Conservation (phyloP, 1,284 basidiomycete species). For the Apiotrichum veenhuisii region DNA sequence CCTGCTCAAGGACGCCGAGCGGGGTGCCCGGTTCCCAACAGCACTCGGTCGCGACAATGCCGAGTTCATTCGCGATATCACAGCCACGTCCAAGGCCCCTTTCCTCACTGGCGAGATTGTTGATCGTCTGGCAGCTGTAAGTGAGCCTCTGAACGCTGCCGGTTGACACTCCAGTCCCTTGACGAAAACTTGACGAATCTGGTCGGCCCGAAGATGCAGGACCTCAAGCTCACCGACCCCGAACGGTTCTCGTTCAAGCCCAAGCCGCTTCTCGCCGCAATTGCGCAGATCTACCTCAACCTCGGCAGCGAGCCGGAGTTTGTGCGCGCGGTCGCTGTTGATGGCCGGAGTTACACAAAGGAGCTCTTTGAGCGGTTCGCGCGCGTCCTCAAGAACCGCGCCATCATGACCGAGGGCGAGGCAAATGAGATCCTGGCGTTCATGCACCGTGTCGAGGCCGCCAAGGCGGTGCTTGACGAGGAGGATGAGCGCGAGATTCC, state of each 20-base stretch:
- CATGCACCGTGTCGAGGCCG: slow-evolving; percentile 77
- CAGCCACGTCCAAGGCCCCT: slow-evolving; percentile 81
- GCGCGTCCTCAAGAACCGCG: slow-evolving; percentile 62
- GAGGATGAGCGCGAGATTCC: slow-evolving; percentile 91
- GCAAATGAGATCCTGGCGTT: slow-evolving; percentile 70
- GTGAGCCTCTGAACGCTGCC: slow-evolving; percentile 6
- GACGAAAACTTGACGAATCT: slow-evolving; percentile 91
- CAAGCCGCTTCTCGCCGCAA: slow-evolving; percentile 73
- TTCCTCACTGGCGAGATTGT: slow-evolving; percentile 98
- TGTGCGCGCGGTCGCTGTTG: slow-evolving; percentile 81
- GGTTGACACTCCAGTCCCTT: slow-evolving; percentile 50
- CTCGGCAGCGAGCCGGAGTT: slow-evolving; percentile 76
- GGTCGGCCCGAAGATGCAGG: slow-evolving; percentile 68
- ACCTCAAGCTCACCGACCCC: slow-evolving; percentile 79
- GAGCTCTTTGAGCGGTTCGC: slow-evolving; percentile 80
- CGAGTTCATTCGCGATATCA: slow-evolving; percentile 84
- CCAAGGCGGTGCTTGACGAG: slow-evolving; percentile 69
- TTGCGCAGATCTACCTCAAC: slow-evolving; percentile 89
- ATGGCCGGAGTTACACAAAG: slow-evolving; percentile 86
- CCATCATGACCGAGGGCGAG: slow-evolving; percentile 76
- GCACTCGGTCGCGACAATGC: slow-evolving; percentile 84
- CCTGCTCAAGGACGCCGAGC: slow-evolving; percentile 73
- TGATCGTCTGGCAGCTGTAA: slow-evolving; percentile 89
- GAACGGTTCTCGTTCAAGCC: slow-evolving; percentile 91
- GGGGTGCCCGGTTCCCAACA: slow-evolving; percentile 78